Evolutionary conservation across 768 basidiomycete species (phyloP), one percentile per base, ranked within the genome.

Genomic region (Lactifluus echinatus): DNA sequence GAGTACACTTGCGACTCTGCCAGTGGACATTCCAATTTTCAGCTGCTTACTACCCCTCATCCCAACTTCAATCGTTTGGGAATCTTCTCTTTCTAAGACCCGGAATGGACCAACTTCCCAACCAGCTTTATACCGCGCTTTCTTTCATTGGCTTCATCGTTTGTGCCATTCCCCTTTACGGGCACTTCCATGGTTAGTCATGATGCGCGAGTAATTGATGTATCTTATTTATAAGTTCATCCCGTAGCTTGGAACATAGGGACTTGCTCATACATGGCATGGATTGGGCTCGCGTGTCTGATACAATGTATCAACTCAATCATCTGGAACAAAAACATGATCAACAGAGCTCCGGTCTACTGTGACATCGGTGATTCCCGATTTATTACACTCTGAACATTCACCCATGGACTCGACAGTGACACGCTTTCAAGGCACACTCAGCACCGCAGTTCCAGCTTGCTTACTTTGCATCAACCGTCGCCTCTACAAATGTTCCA

Each of bases 261-360:
- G 28, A 89, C 88, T 14, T 81, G 87, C 58, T 70, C 81, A 37
- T 84, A 79, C 72, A 89, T 91, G 72, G 56, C 74, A 39, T 91
- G 88, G 89, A 75, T 75, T 12, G 80, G 76, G 0, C 54, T 80
- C 7, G 73, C 72, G 23, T 83, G 81, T 67, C 75, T 90, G 37
- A 77, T 76, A 54, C 70, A 75, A 52, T 82, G 80, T 64, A 70
- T 90, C 61, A 85, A 91, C 71, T 76, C 82, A 2, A 71, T 89
- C 44, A 66, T 90, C 17, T 93, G 89, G 89, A 73, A 73, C 56
- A 72, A 77, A 31, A 84, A 79, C 64, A 75, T 76, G 10, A 73
- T 75, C 11, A 73, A 82, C 53, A 61, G 59, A 17, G 70, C 71
- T 1, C 78, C 78, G 0, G 69, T 72, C 8, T 83, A 78, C 76